Conservation (phyloP, 495 filamentous ascomycete genomes). For the Penicillium silybi region DNA sequence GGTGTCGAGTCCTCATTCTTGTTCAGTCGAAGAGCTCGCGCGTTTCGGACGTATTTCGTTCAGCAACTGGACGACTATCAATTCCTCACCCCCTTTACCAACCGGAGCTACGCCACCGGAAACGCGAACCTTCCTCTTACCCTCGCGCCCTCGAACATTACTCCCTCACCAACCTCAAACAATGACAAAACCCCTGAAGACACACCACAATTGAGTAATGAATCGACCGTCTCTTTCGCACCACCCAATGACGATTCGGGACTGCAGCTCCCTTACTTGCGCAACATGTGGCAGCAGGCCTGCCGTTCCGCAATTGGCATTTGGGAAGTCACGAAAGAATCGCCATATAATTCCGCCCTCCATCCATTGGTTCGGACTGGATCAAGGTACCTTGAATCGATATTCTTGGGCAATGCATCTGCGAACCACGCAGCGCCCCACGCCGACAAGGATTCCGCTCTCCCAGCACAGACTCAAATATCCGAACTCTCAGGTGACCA, state of each 20-base stretch:
- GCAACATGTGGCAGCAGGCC: slow-evolving; percentile 34
- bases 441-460: not conserved
- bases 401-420: not conserved
- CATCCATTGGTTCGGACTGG: not conserved
- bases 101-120: slow-evolving; percentile 12
- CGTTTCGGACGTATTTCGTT: slow-evolving; percentile 33
- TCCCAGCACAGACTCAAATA: slow-evolving; percentile 2
- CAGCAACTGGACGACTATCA: slow-evolving; percentile 31
- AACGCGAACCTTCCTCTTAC: slow-evolving; percentile 8
- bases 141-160: slow-evolving; percentile 12
- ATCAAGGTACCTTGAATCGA: slow-evolving; percentile 5
- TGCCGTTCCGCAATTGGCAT: slow-evolving; percentile 20
- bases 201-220: slow-evolving; percentile 2
- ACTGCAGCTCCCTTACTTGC: slow-evolving; percentile 10
- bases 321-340: slow-evolving; percentile 3
- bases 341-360: not conserved
- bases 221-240: slow-evolving; percentile 2
- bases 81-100: slow-evolving; percentile 22
- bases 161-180: slow-evolving; percentile 11
- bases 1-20: slow-evolving; percentile 22
- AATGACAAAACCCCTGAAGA: slow-evolving; percentile 3
- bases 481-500: slow-evolving; percentile 15
- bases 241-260: not conserved
- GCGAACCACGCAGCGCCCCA: not conserved
- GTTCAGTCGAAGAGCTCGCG: slow-evolving; percentile 31